These are phyloP conservation scores for Kodamaea ohmeri DNA, from an alignment of 1,139 yeast genomes.

Conservation along the genomic window DNA sequence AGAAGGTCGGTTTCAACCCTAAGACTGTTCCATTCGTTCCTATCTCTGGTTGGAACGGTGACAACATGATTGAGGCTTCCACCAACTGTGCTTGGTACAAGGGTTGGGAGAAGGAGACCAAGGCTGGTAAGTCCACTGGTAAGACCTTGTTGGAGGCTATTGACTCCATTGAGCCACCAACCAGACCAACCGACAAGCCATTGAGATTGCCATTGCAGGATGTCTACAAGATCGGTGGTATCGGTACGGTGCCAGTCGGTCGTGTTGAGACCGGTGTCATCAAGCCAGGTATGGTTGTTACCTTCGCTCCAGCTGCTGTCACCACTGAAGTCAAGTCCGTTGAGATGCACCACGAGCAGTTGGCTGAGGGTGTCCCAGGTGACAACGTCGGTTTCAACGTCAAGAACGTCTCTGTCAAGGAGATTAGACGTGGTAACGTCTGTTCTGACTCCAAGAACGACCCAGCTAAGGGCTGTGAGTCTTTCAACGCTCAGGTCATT, in stretches of 20 bases:
- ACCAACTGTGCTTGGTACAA: slow-evolving; percentile 87
- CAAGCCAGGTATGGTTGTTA: too few relatives aligned
- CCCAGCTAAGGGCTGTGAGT: too few relatives aligned
- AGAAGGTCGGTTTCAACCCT: too few relatives aligned
- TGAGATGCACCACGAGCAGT: too few relatives aligned
- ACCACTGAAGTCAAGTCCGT: too few relatives aligned
- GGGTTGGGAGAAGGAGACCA: too few relatives aligned
- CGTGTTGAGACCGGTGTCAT: slow-evolving; percentile 91
- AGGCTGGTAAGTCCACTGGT: too few relatives aligned
- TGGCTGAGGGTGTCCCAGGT: slow-evolving; percentile 89
- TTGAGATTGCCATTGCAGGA: slow-evolving; percentile 78
- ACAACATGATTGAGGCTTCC: slow-evolving; percentile 85
- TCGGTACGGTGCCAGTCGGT: slow-evolving; percentile 92
- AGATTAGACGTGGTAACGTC: slow-evolving; percentile 93
- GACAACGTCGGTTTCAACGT: slow-evolving; percentile 95
- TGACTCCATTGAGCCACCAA: too few relatives aligned
- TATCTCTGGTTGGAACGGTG: slow-evolving; percentile 94
- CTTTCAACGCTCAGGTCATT: too few relatives aligned
- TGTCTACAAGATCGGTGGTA: slow-evolving; percentile 93
- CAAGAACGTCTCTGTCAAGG: slow-evolving; percentile 92
- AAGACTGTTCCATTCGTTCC: slow-evolving; percentile 90
- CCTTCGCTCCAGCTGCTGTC: too few relatives aligned
- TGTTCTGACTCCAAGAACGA: too few relatives aligned
- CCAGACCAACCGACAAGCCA: slow-evolving; percentile 87
- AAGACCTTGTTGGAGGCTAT: too few relatives aligned